Evolutionary conservation across 2,329 filamentous ascomycete species (phyloP), one percentile per base, ranked within the genome.

Genomic region (Apiospora koreana): DNA sequence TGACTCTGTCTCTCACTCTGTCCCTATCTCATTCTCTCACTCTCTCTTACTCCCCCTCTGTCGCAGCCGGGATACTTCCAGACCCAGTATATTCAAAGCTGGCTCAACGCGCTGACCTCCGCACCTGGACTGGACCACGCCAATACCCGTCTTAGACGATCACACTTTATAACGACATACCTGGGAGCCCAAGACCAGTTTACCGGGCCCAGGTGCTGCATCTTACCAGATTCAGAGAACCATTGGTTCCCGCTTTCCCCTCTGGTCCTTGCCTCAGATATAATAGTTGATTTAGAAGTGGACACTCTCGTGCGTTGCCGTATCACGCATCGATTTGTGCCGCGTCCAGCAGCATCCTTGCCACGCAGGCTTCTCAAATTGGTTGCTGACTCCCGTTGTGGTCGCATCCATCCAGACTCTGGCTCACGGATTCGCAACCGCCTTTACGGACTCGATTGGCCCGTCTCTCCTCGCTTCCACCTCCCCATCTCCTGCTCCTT

Each of bases 371-470:
- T 73, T 71, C 72, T 78, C 74, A 73, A 74, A 76, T 74, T 70
- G 74, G 74, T 75, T 69, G 70, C 72, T 73, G 73, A 72, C 69
- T 69, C 68, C 71, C 72, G 71, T 70, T 74, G 65, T 71, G 72
- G 75, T 73, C 72, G 72, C 74, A 72, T 70, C 74, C 71, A 31
- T 41, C 28, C 25, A 73, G 74, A 75, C 71, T 77, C 69, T 75
- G 69, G 70, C 71, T 73, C 73, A 21, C 71, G 75, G 72, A 72
- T 65, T 73, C 70, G 68, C 72, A 73, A 71, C 66, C 46, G 68
- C 72, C 67, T 71, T 70, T 73, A 72, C 71, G 66, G 71, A 73
- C 69, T 77, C 74, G 68, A 78, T 79, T 78, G 76, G 77, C 68
- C 72, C 73, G 71, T n/a, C 45, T 68, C 72, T 71, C 69, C 71